Evolutionary conservation across 2,329 filamentous ascomycete species (phyloP).

Genomic region (Sclerotinia minor): DNA sequence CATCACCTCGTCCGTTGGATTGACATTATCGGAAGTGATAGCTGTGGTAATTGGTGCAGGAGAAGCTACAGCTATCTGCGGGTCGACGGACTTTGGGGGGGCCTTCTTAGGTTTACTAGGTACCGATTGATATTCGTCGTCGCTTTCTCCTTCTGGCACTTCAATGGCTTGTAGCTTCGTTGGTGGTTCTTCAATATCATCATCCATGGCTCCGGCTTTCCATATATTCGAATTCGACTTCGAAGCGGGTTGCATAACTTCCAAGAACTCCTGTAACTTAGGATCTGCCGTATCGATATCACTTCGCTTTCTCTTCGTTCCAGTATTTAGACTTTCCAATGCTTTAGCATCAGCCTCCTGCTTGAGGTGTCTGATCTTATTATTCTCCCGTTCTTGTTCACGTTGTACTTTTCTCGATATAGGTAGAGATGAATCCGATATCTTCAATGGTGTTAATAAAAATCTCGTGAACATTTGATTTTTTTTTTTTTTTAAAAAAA

Average conservation of each 20-base stretch:
- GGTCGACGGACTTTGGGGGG: slow-evolving; percentile 26
- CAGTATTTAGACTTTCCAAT: slow-evolving; percentile 44
- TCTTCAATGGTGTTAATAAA: slow-evolving; percentile 30
- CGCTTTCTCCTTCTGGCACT: slow-evolving; percentile 60
- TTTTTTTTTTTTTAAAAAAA: neutral
- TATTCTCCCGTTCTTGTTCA: slow-evolving; percentile 40
- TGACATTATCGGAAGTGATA: slow-evolving; percentile 33
- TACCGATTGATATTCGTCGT: slow-evolving; percentile 73
- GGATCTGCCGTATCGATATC: slow-evolving; percentile 63
- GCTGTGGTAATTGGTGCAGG: slow-evolving; percentile 24
- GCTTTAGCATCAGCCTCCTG: slow-evolving; percentile 32
- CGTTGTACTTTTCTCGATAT: slow-evolving; percentile 44
- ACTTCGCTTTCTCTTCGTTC: slow-evolving; percentile 65
- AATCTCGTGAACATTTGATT: neutral
- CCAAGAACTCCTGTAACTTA: slow-evolving; percentile 83
- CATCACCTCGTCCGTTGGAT: slow-evolving; percentile 23
- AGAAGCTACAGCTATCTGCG: slow-evolving; percentile 3
- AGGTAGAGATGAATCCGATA: slow-evolving; percentile 43
- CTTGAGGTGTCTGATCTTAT: slow-evolving; percentile 31
- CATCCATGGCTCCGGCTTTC: slow-evolving; percentile 54
- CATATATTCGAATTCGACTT: slow-evolving; percentile 64
- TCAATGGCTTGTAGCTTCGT: slow-evolving; percentile 46
- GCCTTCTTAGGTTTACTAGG: slow-evolving; percentile 51
- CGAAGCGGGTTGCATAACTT: slow-evolving; percentile 72
- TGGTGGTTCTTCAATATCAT: slow-evolving; percentile 44